phyloP scores from a whole-genome alignment of 108 stramenopile species.

The Pseudonitzschia pungens region DNA sequence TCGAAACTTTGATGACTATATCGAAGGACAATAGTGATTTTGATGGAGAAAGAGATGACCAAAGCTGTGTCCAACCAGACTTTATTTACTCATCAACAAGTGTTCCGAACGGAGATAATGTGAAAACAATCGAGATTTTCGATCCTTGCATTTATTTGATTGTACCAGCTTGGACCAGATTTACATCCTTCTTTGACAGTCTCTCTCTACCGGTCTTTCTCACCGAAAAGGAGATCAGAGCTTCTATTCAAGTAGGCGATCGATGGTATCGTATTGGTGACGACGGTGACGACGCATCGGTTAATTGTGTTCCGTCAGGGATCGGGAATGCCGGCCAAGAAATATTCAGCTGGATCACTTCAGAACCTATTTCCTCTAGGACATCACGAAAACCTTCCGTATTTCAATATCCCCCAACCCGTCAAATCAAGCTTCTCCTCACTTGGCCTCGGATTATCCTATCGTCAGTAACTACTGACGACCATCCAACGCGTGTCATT shows the following conservation, averaged over 20 bases:
- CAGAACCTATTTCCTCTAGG: neutral
- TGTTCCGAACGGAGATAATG: conserved; percentile 47
- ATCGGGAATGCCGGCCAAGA: conserved; percentile 1
- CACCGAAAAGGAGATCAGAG: conserved; percentile 35
- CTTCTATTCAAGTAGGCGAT: conserved; percentile 68
- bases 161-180: conserved; percentile 50
- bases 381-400: conserved; percentile 16
- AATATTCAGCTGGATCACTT: conserved; percentile 15
- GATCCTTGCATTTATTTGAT: conserved; percentile 58
- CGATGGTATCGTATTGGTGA: conserved; percentile 60
- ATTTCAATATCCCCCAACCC: conserved; percentile 2
- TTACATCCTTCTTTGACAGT: conserved; percentile 51
- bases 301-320: neutral
- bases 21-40: conserved; percentile 31
- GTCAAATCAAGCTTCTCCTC: conserved; percentile 54
- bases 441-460: conserved; percentile 51
- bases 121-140: conserved; percentile 50
- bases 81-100: conserved; percentile 61
- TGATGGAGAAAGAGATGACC: conserved; percentile 7
- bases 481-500: conserved; percentile 32
- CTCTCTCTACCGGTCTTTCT: conserved; percentile 48
- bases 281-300: neutral
- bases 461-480: conserved; percentile 25
- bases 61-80: conserved; percentile 17
- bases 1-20: conserved; percentile 32